A percentile compares a stretch with the other conserved stretches of the same genome.
These are phyloP conservation scores for Aspergillus sp. DNA, from an alignment of 2,329 filamentous ascomycete species.

Conservation along the genomic window DNA sequence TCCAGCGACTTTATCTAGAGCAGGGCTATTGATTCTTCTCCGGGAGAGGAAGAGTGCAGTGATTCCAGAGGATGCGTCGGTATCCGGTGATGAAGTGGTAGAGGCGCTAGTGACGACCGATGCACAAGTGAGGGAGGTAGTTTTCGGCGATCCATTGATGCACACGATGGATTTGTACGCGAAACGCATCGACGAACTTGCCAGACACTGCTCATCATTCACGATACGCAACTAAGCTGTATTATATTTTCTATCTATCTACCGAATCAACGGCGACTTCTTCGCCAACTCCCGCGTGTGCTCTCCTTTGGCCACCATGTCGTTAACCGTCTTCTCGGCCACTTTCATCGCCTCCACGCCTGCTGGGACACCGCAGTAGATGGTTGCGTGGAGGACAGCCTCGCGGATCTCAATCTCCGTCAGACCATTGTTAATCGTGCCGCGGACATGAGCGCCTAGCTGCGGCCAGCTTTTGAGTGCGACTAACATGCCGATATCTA, in stretches of 20 bases:
- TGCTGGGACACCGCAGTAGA: constrained; percentile 42
- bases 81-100: constrained; percentile 49
- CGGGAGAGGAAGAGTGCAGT: constrained; percentile 27
- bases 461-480: constrained; percentile 54
- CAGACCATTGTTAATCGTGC: constrained; percentile 56
- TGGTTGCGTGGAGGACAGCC: constrained; percentile 20
- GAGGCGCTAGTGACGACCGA: constrained; percentile 66
- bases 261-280: not conserved
- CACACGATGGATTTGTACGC: constrained; percentile 78
- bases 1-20: constrained; percentile 57
- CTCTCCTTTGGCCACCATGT: constrained; percentile 19
- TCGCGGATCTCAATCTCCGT: constrained; percentile 55
- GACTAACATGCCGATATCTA: constrained; percentile 55
- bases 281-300: constrained; percentile 11
- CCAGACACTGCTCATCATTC: not conserved
- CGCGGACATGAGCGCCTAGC: constrained; percentile 54
- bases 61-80: not conserved
- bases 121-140: constrained; percentile 60
- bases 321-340: constrained; percentile 22
- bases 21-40: constrained; percentile 65
- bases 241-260: no score
- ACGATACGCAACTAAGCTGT: no score
- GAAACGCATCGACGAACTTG: constrained; percentile 57
- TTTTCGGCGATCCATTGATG: constrained; percentile 78
- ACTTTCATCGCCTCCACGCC: constrained; percentile 38